Percentiles rank a stretch among this genome's conserved stretches.
Evolutionary conservation across 2,329 filamentous ascomycete species (phyloP).

Genomic region (Fusarium napiforme): DNA sequence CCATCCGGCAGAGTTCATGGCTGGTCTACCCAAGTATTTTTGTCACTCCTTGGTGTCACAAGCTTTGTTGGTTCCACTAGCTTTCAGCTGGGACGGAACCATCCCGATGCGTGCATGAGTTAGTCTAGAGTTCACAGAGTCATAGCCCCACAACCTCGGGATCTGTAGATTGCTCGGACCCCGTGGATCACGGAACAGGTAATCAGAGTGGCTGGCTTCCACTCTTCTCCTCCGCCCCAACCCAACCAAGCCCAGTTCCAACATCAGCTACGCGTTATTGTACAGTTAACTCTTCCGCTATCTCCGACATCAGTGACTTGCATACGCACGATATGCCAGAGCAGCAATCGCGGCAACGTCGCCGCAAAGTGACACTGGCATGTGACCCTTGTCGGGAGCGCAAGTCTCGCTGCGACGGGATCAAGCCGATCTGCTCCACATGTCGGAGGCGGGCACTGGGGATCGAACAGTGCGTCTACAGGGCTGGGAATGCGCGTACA

Average conservation of each 20-base stretch:
- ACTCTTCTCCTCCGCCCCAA: neutral
- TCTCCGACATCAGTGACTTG: neutral
- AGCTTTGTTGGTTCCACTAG: no score
- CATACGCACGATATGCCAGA: neutral
- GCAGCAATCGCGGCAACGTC: neutral
- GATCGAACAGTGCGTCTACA: neutral
- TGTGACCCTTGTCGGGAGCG: constrained; percentile 4
- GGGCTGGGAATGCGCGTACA: neutral
- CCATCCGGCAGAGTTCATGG: fast-evolving
- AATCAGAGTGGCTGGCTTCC: neutral
- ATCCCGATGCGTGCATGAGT: neutral
- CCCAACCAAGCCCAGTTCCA: neutral
- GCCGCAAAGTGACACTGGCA: neutral
- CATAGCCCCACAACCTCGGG: neutral
- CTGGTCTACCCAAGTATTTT: fast-evolving
- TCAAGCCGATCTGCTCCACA: constrained; percentile 1
- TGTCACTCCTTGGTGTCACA: fast-evolving
- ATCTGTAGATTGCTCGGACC: neutral
- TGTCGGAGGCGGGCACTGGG: neutral
- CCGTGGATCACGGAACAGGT: neutral
- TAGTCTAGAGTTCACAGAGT: neutral
- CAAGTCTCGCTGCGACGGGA: constrained; percentile 4
- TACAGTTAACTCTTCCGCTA: neutral
- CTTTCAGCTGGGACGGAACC: neutral
- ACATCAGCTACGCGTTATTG: neutral